A percentile compares a stretch with the other conserved stretches of the same genome.
phyloP scores from a whole-genome alignment of 768 basidiomycete species.

The Clitopilus passeckerianus region DNA sequence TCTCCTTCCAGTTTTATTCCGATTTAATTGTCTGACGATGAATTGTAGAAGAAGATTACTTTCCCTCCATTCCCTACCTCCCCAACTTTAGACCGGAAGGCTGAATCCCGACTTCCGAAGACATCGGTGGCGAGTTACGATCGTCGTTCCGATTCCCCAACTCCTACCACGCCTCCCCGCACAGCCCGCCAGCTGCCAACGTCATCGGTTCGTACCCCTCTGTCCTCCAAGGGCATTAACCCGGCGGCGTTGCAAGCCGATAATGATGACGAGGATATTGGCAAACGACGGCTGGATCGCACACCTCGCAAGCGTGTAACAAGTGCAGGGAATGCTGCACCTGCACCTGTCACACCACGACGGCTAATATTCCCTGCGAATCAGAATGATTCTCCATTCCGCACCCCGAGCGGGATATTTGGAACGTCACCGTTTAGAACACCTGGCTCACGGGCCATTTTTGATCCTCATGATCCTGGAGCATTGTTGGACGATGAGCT shows the following conservation, averaged over 20 bases:
- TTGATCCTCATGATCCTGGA: conserved; percentile 71
- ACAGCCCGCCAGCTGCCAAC: conserved; percentile 13
- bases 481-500: conserved; percentile 71
- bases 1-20: neutral
- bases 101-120: conserved; percentile 7
- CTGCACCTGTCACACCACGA: conserved; percentile 32
- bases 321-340: conserved; percentile 12
- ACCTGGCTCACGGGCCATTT: conserved; percentile 45
- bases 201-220: conserved; percentile 17
- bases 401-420: conserved; percentile 24
- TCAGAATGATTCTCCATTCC: conserved; percentile 34
- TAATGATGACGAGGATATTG: conserved; percentile 13
- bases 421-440: conserved; percentile 40
- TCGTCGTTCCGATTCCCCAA: conserved; percentile 8
- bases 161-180: conserved; percentile 16
- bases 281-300: conserved; percentile 21
- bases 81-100: conserved; percentile 37
- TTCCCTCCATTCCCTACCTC: conserved; percentile 42
- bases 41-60: conserved; percentile 11
- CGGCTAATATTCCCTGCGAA: conserved; percentile 30
- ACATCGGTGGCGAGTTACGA: neutral
- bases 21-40: neutral
- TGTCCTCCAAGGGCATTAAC: conserved; percentile 23
- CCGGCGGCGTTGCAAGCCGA: conserved; percentile 22
- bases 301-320: conserved; percentile 32